Evolutionary conservation across 805 yeast genomes (phyloP), one percentile per base, ranked within the genome.

Genomic region (Zygotorulaspora chibaensis): DNA sequence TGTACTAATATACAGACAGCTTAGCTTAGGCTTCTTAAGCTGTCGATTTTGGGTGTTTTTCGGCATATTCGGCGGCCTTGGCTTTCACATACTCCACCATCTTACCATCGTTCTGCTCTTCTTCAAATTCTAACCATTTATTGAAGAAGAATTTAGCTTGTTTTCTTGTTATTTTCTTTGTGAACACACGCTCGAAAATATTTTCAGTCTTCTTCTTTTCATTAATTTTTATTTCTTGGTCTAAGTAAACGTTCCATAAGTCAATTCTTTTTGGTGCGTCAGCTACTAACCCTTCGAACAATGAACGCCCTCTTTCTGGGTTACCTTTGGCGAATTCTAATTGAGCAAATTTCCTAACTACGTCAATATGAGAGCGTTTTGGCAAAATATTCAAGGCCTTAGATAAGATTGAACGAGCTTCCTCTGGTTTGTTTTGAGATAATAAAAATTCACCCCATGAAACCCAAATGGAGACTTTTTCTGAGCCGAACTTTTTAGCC

Each of bases 131-230:
- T 50, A 89, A 77, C 97, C 97, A 90, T 64, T 91, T 91, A 57
- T 83, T 86, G 72, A 89, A 90, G 77, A 91, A 87, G 72, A 87
- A 88, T 68, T 87, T 89, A 57, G 96, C 96, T 69, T 89, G 96
- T 65, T 90, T 91, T 62, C 83, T 79, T 3, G 85, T 75, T 42
- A 91, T 65, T 67, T 87, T 87, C 52, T 65, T 70, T 27, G 73
- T 61, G 35, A 85, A 59, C 2, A 84, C 87, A 64, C 98, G 79
- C 65, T 90, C 96, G 57, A 89, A 90, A 50, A 91, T 71, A 15
- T 79, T 84, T 60, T 83, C 91, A 30, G 81, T 84, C 65, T 80
- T 83, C 54, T 71, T 70, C 66, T 81, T 82, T 42, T 81, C 84
- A 43, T 75, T 78, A 25, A 67, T 62, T 67, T 87, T 89, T 58